phyloP scores from a whole-genome alignment of 768 basidiomycete species.

The Obba rivulosa region DNA sequence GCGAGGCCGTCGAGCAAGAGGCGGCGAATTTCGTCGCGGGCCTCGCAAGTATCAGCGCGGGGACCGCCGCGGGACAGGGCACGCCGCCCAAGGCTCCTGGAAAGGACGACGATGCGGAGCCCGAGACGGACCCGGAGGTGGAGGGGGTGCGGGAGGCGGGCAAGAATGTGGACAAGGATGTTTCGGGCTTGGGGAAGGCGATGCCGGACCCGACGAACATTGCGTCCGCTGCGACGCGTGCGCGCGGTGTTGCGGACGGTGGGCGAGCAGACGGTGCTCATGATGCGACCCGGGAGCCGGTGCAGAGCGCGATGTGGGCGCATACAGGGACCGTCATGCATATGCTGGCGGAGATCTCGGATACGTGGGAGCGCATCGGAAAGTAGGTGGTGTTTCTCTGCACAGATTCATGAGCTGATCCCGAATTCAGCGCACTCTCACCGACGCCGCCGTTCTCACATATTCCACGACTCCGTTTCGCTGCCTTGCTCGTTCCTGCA shows the following conservation, averaged over 20 bases:
- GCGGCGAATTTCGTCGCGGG: constrained; percentile 30
- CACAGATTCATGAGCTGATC: background rate
- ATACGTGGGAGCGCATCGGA: constrained; percentile 37
- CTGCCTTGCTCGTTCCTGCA: constrained; percentile 25
- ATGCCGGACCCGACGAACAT: constrained; percentile 27
- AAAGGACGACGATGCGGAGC: constrained; percentile 19
- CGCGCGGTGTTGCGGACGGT: constrained; percentile 22
- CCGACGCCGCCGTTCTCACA: constrained; percentile 33
- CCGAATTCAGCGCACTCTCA: constrained; percentile 26
- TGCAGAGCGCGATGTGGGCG: constrained; percentile 27
- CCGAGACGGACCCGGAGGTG: constrained; percentile 14
- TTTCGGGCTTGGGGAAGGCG: constrained; percentile 8
- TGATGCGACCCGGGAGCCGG: constrained; percentile 24
- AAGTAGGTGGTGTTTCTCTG: constrained; percentile 17
- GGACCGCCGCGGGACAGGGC: constrained; percentile 23
- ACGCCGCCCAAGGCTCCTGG: constrained; percentile 14
- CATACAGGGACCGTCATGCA: constrained; percentile 31
- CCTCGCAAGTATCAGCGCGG: constrained; percentile 26
- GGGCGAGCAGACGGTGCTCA: constrained; percentile 14
- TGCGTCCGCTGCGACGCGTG: constrained; percentile 21
- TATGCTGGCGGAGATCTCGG: constrained; percentile 28
- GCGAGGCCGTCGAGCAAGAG: constrained; percentile 36
- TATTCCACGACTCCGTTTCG: constrained; percentile 24
- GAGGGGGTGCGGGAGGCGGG: constrained; percentile 14
- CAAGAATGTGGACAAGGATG: constrained; percentile 17